phyloP scores from a whole-genome alignment of 768 basidiomycete genomes.

The Hysterangium stoloniferum region DNA sequence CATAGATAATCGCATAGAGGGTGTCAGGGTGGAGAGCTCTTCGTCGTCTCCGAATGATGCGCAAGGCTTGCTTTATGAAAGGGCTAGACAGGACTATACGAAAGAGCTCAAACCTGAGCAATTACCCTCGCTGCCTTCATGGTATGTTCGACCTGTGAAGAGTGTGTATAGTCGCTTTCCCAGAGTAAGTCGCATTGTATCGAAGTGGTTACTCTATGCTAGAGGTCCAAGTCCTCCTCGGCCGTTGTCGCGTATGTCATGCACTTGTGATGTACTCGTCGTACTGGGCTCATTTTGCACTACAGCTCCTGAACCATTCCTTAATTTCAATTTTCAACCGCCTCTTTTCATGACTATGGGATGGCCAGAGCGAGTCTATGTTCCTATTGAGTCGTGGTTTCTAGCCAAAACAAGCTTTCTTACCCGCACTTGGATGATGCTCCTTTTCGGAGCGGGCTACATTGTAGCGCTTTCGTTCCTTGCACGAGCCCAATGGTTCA shows the following conservation, averaged over 20 bases:
- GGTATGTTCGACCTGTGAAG: neutral
- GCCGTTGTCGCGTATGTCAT: neutral
- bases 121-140: neutral
- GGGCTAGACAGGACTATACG: too few species aligned
- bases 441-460: conserved; percentile 49
- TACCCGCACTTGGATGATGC: conserved; percentile 45
- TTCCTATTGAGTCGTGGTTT: conserved; percentile 44
- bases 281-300: neutral
- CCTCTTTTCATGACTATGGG: conserved; percentile 1
- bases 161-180: neutral
- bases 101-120: neutral
- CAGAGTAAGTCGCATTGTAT: neutral
- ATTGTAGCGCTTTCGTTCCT: conserved; percentile 70
- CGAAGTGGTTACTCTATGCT: conserved; percentile 1
- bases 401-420: conserved; percentile 45
- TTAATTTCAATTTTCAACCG: neutral
- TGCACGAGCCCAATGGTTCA: conserved; percentile 62
- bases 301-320: conserved; percentile 11
- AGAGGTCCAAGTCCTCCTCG: conserved; percentile 4
- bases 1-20: too few species aligned
- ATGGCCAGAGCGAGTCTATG: neutral
- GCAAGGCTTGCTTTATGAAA: too few species aligned
- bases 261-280: neutral
- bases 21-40: too few species aligned
- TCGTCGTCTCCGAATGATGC: too few species aligned